These are phyloP conservation scores for Artemisia tridentata DNA, from an alignment of 129 eudicot species.

Conservation along the genomic window DNA sequence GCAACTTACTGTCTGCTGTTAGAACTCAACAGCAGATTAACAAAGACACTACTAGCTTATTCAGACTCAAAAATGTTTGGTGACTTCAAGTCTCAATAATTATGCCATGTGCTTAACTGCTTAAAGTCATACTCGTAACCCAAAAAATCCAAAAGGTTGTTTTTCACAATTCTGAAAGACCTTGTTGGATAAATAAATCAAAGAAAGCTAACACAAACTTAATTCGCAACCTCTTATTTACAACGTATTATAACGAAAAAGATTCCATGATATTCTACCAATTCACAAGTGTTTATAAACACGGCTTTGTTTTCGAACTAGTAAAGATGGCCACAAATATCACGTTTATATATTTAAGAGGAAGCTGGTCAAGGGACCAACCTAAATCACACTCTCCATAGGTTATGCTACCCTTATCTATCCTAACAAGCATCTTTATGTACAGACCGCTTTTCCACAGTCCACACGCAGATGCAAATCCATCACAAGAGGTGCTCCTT, in stretches of 20 bases:
- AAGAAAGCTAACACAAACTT: neutral
- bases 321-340: neutral
- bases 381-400: neutral
- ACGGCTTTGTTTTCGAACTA: neutral
- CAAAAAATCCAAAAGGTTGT: neutral
- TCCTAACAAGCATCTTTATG: neutral
- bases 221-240: neutral
- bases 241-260: neutral
- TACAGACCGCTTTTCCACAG: neutral
- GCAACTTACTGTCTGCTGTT: neutral
- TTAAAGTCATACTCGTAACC: neutral
- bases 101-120: slow-evolving; percentile 5
- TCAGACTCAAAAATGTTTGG: neutral
- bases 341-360: neutral
- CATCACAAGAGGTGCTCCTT: neutral
- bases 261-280: too few relatives aligned
- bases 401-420: neutral
- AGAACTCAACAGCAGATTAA: slow-evolving; percentile 4
- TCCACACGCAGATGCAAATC: neutral
- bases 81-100: neutral
- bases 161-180: neutral
- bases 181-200: neutral
- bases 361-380: neutral
- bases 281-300: neutral
- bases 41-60: neutral